Percentiles rank a stretch among this genome's conserved stretches.
Evolutionary conservation across 768 basidiomycete genomes (phyloP).

Genomic region (Lanmaoa pseudosensibilis): DNA sequence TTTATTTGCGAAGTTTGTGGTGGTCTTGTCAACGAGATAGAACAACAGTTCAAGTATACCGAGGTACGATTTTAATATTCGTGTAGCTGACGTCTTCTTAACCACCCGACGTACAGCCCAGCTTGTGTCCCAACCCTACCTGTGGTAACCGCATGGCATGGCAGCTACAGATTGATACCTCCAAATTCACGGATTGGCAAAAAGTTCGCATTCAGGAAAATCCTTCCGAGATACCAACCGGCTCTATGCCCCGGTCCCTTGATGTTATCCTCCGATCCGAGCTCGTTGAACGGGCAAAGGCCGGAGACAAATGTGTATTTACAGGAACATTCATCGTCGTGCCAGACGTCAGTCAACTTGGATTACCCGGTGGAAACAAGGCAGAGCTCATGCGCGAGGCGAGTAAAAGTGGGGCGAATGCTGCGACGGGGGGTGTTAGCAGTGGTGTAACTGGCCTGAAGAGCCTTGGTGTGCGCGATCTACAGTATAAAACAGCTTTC

Average conservation of each 20-base stretch:
- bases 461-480: conserved; percentile 88
- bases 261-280: conserved; percentile 95
- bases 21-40: conserved; percentile 85
- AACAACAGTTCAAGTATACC: conserved; percentile 99
- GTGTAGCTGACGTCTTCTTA: conserved; percentile 5
- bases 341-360: conserved; percentile 95
- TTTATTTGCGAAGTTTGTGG: conserved; percentile 91
- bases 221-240: conserved; percentile 97
- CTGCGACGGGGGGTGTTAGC: conserved; percentile 61
- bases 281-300: conserved; percentile 97
- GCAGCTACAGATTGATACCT: conserved; percentile 94
- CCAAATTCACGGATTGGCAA: conserved; percentile 99
- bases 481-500: conserved; percentile 99
- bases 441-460: conserved; percentile 93
- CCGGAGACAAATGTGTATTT: conserved; percentile 98
- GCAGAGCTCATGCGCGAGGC: conserved; percentile 90
- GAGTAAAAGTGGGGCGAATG: conserved; percentile 58
- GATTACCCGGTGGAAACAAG: conserved; percentile 90
- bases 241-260: conserved; percentile 95
- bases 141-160: conserved; percentile 89
- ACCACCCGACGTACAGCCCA: conserved; percentile 54
- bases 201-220: conserved; percentile 99
- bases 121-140: conserved; percentile 89
- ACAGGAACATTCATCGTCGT: conserved; percentile 98
- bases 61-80: conserved; percentile 54